phyloP scores from a whole-genome alignment of 2,329 filamentous ascomycete species.

The Fusarium secorum region DNA sequence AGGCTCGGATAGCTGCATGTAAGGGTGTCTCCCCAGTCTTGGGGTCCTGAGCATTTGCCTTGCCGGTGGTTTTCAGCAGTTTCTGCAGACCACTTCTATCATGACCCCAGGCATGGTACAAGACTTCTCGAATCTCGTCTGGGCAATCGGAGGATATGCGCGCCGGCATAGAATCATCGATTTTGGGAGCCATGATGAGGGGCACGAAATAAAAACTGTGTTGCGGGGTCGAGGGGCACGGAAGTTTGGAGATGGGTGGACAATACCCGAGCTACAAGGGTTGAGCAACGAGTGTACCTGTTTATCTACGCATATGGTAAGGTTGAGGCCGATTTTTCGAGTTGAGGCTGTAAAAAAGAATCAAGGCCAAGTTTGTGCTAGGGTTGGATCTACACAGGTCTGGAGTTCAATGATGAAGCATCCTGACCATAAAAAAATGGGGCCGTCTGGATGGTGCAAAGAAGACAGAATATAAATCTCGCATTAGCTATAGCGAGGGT shows the following conservation, averaged over 20 bases:
- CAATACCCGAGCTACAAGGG: slow-evolving; percentile 8
- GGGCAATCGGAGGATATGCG: slow-evolving; percentile 64
- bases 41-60: slow-evolving; percentile 81
- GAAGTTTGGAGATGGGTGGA: slow-evolving; percentile 4
- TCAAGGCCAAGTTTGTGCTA: slow-evolving; percentile 2
- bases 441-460: not conserved
- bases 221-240: slow-evolving; percentile 29
- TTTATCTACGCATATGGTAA: not conserved
- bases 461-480: not conserved
- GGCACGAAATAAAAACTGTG: slow-evolving; percentile 16
- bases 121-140: slow-evolving; percentile 58
- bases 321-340: slow-evolving; percentile 4
- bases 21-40: slow-evolving; percentile 87
- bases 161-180: slow-evolving; percentile 60
- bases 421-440: not conserved
- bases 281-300: slow-evolving; percentile 2
- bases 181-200: slow-evolving; percentile 39
- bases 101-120: slow-evolving; percentile 64
- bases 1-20: slow-evolving; percentile 87
- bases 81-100: slow-evolving; percentile 72
- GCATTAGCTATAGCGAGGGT: not conserved
- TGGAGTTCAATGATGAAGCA: not conserved
- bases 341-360: not conserved
- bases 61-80: slow-evolving; percentile 69
- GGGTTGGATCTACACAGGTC: not conserved